phyloP scores from a whole-genome alignment of 257 asterid species.

The Cinchona pubescens region DNA sequence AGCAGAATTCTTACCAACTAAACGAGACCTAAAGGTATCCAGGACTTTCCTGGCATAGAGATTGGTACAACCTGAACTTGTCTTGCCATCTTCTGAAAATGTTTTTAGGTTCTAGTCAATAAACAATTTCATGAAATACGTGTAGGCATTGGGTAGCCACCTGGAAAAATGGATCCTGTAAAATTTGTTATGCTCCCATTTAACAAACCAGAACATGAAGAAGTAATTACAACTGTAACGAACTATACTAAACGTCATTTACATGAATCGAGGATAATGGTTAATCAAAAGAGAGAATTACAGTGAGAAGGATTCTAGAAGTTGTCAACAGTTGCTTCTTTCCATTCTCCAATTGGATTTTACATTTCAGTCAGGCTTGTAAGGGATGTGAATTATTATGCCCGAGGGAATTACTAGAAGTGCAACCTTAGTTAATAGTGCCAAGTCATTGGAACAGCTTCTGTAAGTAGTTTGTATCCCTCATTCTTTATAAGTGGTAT shows the following conservation, averaged over 20 bases:
- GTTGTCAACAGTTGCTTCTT: conserved; percentile 8
- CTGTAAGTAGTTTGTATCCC: not conserved
- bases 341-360: conserved; percentile 64
- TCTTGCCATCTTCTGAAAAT: not conserved
- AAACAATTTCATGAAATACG: conserved; percentile 1
- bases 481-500: not conserved
- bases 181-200: too few relatives aligned
- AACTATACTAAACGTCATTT: not conserved
- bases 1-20: too few relatives aligned
- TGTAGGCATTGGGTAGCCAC: conserved; percentile 91
- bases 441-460: conserved; percentile 40
- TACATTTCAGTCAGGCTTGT: conserved; percentile 65
- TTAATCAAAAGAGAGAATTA: not conserved
- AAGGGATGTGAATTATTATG: conserved; percentile 75
- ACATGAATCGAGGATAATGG: not conserved
- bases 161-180: conserved; percentile 79
- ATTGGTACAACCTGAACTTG: conserved; percentile 51
- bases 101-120: too few relatives aligned
- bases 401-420: conserved; percentile 64
- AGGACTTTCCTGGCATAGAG: conserved; percentile 81
- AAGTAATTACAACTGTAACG: conserved; percentile 40
- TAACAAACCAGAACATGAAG: conserved; percentile 71
- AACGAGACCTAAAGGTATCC: conserved; percentile 79
- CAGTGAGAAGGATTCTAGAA: too few relatives aligned
- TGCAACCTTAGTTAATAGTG: conserved; percentile 77